A percentile compares a stretch with the other conserved stretches of the same genome.
These are phyloP conservation scores for Carpinus fangiana DNA, from an alignment of 306 rosid genomes.

Conservation along the genomic window DNA sequence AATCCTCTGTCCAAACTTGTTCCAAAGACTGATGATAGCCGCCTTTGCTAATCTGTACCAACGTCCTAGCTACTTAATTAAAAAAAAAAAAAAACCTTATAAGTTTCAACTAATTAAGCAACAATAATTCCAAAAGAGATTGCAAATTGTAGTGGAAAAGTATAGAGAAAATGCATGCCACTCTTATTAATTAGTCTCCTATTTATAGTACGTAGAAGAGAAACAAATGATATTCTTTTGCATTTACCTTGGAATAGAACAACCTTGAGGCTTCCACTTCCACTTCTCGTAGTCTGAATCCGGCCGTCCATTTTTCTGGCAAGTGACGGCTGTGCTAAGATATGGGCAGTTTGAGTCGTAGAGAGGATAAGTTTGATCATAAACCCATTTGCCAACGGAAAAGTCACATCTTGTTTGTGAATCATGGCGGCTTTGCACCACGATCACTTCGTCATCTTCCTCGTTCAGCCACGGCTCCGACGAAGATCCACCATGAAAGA, in stretches of 20 bases:
- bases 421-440: slow-evolving; percentile 55
- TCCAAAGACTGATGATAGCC: too few relatives aligned
- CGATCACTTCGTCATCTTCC: slow-evolving; percentile 58
- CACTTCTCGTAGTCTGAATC: slow-evolving; percentile 95
- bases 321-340: slow-evolving; percentile 82
- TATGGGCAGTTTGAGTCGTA: slow-evolving; percentile 79
- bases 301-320: slow-evolving; percentile 90
- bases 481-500: slow-evolving; percentile 41
- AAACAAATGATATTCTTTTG: not conserved
- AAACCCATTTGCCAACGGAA: slow-evolving; percentile 83
- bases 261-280: slow-evolving; percentile 82
- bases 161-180: too few relatives aligned
- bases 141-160: too few relatives aligned
- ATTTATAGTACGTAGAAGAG: too few relatives aligned
- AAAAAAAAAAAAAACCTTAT: too few relatives aligned
- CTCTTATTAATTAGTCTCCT: too few relatives aligned
- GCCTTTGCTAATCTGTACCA: too few relatives aligned
- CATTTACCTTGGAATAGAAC: slow-evolving; percentile 76
- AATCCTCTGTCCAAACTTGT: too few relatives aligned
- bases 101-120: too few relatives aligned
- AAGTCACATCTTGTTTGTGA: slow-evolving; percentile 59
- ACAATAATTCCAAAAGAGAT: too few relatives aligned
- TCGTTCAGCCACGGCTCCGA: slow-evolving; percentile 47
- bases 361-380: slow-evolving; percentile 84
- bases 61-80: too few relatives aligned